These are phyloP conservation scores for Trichosporon ovoides DNA, from an alignment of 1,284 basidiomycete genomes.

Conservation along the genomic window DNA sequence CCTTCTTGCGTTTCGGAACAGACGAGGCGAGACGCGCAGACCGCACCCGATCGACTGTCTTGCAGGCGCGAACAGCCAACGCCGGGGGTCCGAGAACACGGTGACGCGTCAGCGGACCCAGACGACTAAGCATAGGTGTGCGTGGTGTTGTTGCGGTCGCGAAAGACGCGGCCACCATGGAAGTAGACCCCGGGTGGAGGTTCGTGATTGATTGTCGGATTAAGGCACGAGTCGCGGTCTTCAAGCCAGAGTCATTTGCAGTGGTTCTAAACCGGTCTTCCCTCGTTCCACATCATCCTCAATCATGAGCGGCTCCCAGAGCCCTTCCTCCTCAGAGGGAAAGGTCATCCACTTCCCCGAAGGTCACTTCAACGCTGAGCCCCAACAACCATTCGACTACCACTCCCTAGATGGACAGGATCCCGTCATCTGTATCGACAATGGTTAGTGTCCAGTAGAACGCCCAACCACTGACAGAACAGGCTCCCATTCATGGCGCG, in stretches of 20 bases:
- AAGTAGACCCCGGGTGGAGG: not conserved
- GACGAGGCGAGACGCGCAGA: not conserved
- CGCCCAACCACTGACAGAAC: not conserved
- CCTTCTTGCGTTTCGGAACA: not conserved
- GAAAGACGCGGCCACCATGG: not conserved
- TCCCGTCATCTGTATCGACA: constrained; percentile 74
- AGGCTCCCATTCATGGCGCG: constrained; percentile 75
- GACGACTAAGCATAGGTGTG: constrained; percentile 10
- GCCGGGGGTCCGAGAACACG: constrained; percentile 5
- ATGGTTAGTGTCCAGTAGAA: constrained; percentile 53
- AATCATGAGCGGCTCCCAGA: not conserved
- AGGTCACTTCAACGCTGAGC: constrained; percentile 18
- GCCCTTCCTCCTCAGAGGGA: constrained; percentile 4
- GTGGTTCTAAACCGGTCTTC: too few relatives aligned
- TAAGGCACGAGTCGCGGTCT: too few relatives aligned
- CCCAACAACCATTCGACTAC: constrained; percentile 34
- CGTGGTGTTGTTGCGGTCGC: too few relatives aligned
- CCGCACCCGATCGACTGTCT: not conserved
- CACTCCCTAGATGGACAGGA: constrained; percentile 29
- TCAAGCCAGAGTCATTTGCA: not conserved
- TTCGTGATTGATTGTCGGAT: not conserved
- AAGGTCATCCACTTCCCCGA: constrained; percentile 37
- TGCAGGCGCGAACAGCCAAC: not conserved
- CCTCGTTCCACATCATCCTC: not conserved
- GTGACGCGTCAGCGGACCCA: constrained; percentile 6